Percentiles rank a stretch among this genome's conserved stretches.
phyloP scores from a whole-genome alignment of 2,329 filamentous ascomycete species.

The Mollisia scopiformis region DNA sequence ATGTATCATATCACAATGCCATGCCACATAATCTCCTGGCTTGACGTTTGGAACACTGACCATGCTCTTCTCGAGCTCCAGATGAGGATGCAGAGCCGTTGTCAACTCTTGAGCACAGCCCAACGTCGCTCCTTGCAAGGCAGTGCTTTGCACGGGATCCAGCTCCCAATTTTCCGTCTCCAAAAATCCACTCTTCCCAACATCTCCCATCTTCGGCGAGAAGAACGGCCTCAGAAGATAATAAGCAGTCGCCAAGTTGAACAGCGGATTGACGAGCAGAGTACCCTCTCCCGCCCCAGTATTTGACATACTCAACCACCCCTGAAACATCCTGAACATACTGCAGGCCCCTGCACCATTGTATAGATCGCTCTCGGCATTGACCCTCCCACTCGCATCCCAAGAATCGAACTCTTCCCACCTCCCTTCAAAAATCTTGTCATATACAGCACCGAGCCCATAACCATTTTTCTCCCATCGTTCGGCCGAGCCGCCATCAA shows the following conservation, averaged over 20 bases:
- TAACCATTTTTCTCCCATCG: conserved; percentile 75
- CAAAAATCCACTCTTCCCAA: conserved; percentile 39
- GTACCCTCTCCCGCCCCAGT: conserved; percentile 77
- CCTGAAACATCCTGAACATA: conserved; percentile 88
- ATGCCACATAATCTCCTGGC: conserved; percentile 70
- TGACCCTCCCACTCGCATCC: conserved; percentile 71
- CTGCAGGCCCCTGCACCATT: conserved; percentile 79
- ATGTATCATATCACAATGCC: conserved; percentile 62
- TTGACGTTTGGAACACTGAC: conserved; percentile 63
- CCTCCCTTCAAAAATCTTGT: conserved; percentile 68
- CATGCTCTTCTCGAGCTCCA: conserved; percentile 64
- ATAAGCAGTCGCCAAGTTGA: conserved; percentile 78
- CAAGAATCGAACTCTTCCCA: conserved; percentile 87
- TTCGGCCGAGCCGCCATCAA: conserved; percentile 75
- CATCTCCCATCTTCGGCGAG: conserved; percentile 29
- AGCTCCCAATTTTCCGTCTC: conserved; percentile 64
- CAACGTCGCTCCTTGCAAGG: conserved; percentile 70
- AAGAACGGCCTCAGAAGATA: conserved; percentile 86
- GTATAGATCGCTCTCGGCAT: conserved; percentile 75
- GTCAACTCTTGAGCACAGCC: conserved; percentile 67
- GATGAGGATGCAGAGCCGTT: conserved; percentile 63
- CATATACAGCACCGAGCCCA: conserved; percentile 69
- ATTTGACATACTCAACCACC: conserved; percentile 82
- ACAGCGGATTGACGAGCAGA: conserved; percentile 77
- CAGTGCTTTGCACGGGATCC: conserved; percentile 47